These are phyloP conservation scores for Leishmania mexicana DNA, from an alignment of 208 protist species.

Conservation along the genomic window DNA sequence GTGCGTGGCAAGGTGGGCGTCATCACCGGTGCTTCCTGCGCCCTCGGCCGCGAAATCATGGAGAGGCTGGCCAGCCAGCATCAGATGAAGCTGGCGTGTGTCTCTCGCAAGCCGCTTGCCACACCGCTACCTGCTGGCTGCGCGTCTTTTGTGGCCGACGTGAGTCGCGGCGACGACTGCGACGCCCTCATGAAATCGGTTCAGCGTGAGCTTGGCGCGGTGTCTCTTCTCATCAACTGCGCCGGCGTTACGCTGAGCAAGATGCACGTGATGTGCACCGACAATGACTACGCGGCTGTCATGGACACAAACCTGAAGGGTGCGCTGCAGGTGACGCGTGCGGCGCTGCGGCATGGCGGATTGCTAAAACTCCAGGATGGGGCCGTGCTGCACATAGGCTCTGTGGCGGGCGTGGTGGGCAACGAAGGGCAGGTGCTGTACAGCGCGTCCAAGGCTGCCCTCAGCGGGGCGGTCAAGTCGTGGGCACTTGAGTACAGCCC, in stretches of 20 bases:
- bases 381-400: conserved; percentile 82
- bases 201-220: conserved; percentile 38
- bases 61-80: conserved; percentile 49
- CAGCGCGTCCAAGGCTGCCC: conserved; percentile 88
- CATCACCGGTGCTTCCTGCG: conserved; percentile 72
- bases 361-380: conserved; percentile 58
- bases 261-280: conserved; percentile 62
- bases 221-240: conserved; percentile 82
- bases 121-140: conserved; percentile 44
- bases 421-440: conserved; percentile 93
- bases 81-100: conserved; percentile 60
- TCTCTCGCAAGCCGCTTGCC: conserved; percentile 52
- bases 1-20: conserved; percentile 67
- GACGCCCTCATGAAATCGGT: conserved; percentile 62
- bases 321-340: conserved; percentile 69
- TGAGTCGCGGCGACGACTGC: conserved; percentile 46
- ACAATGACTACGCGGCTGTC: conserved; percentile 68
- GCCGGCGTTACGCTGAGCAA: conserved; percentile 83
- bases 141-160: conserved; percentile 52
- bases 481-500: conserved; percentile 82
- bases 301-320: conserved; percentile 83
- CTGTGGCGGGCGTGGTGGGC: conserved; percentile 66
- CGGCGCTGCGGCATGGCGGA: conserved; percentile 79
- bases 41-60: conserved; percentile 59
- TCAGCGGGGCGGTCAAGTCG: conserved; percentile 82